A percentile compares a stretch with the other conserved stretches of the same genome.
Evolutionary conservation across 176 grass and related monocot species (phyloP).

Genomic region (Musa troglodytarum): DNA sequence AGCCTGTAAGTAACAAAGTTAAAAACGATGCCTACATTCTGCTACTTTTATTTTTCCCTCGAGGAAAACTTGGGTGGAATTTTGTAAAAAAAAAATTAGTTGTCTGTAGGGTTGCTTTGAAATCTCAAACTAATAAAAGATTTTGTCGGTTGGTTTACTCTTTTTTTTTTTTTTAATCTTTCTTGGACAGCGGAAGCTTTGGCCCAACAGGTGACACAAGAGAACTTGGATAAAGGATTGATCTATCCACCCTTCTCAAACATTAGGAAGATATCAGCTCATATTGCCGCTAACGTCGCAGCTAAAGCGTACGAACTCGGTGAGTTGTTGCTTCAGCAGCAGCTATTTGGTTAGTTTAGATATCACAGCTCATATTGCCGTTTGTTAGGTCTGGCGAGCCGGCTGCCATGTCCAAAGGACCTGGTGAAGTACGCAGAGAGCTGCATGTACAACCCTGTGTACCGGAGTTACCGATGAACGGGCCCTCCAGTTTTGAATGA

Average conservation of each 20-base stretch:
- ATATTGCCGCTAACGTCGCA: conserved; percentile 73
- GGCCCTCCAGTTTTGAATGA: background rate
- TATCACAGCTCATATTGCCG: background rate
- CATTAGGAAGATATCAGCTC: conserved; percentile 78
- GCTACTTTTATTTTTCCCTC: no score
- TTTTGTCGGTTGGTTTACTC: background rate
- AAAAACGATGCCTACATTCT: no score
- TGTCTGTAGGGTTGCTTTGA: no score
- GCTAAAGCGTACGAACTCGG: conserved; percentile 88
- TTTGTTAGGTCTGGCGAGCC: conserved; percentile 45
- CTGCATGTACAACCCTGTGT: conserved; percentile 77
- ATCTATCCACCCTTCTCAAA: conserved; percentile 84
- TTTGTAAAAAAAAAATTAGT: no score
- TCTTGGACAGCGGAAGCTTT: conserved; percentile 66
- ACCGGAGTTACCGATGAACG: conserved; percentile 53
- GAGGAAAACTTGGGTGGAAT: no score
- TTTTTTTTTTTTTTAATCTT: background rate
- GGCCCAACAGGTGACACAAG: conserved; percentile 59
- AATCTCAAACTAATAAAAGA: no score
- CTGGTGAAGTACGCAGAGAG: conserved; percentile 71
- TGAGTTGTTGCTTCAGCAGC: conserved; percentile 9
- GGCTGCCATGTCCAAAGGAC: conserved; percentile 50
- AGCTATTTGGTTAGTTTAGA: background rate
- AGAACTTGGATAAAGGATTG: conserved; percentile 58
- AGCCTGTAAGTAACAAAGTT: conserved; percentile 46